Evolutionary conservation across 1,139 yeast species (phyloP), one percentile per base, ranked within the genome.

Genomic region (Blastobotrys serpentis): DNA sequence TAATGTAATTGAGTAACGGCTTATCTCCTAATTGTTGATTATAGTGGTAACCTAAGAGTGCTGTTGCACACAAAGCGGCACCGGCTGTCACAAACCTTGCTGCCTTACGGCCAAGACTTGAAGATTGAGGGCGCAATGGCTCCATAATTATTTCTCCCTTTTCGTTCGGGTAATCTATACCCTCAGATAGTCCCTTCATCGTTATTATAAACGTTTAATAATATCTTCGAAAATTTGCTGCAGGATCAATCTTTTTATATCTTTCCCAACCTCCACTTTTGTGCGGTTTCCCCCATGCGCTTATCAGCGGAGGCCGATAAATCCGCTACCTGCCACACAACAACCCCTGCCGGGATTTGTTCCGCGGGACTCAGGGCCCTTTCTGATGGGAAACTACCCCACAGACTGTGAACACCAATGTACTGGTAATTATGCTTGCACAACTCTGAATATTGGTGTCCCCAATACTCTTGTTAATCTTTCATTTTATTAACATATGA

Each of bases 1-100:
- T 49, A 48, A 11, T 49, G 48, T 30, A 47, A 52, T 40, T n/a
- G 50, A 22, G 50, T 51, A 7, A 23, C 37, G 29, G 52, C 56
- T 14, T 50, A 39, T 11, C 42, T 55, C 32, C 58, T 52, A 14
- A 55, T 54, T 29, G 55, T 59, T 55, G 61, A 57, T 33, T 46
- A 58, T 18, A 46, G 54, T 14, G 58, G 59, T 18, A 60, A 55
- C 13, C 56, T 54, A 11, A 60, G 61, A 17, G 19, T 5, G 47
- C 55, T 23, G 51, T 52, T 4, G 48, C 54, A 5, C 47, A 52
- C 13, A 41, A 47, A 34, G 40, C 49, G 2, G 44, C 42, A 22
- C 44, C 50, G 2, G 47, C 46, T 22, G 37, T 23, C 41, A 48
- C 36, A 29, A 40, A 32, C 10, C 23, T 50, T 19, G 43, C 41